Conservation (phyloP, 2,329 filamentous ascomycete species). For the Blastomyces silverae region DNA sequence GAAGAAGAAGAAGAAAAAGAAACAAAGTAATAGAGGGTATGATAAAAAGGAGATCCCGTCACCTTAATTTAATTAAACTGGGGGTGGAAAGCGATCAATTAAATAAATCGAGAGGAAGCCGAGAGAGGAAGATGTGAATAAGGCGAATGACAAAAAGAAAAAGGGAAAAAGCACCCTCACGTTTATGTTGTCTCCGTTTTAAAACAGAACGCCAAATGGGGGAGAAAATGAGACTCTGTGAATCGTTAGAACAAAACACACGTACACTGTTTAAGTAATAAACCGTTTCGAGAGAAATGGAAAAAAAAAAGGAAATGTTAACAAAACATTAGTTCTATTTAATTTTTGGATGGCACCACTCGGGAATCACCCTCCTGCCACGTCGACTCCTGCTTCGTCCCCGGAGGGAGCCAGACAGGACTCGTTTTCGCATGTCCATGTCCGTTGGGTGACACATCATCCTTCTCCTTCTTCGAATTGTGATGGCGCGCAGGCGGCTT, state of each 20-base stretch:
- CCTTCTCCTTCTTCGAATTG: constrained; percentile 39
- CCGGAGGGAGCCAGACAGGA: constrained; percentile 61
- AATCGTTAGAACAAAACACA: neutral
- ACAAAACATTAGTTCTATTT: neutral
- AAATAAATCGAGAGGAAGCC: neutral
- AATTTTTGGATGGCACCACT: constrained; percentile 22
- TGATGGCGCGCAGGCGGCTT: constrained; percentile 17
- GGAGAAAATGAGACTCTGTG: neutral
- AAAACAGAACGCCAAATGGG: neutral
- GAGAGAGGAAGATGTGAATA: too few relatives aligned
- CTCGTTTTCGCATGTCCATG: constrained; percentile 38
- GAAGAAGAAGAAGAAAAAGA: neutral
- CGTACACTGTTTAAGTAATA: too few relatives aligned
- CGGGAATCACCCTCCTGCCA: constrained; percentile 54
- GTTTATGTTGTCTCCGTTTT: neutral
- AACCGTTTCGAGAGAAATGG: neutral
- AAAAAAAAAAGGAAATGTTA: neutral
- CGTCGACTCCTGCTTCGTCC: constrained; percentile 79
- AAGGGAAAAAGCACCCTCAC: neutral
- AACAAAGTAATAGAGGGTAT: neutral
- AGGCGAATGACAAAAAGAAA: neutral
- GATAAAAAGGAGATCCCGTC: neutral
- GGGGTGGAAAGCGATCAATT: neutral
- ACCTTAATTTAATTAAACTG: neutral
- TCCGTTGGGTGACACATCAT: constrained; percentile 33